These are phyloP conservation scores for Bromus sterilis DNA, from an alignment of 176 grass and related monocot genomes.

Conservation along the genomic window DNA sequence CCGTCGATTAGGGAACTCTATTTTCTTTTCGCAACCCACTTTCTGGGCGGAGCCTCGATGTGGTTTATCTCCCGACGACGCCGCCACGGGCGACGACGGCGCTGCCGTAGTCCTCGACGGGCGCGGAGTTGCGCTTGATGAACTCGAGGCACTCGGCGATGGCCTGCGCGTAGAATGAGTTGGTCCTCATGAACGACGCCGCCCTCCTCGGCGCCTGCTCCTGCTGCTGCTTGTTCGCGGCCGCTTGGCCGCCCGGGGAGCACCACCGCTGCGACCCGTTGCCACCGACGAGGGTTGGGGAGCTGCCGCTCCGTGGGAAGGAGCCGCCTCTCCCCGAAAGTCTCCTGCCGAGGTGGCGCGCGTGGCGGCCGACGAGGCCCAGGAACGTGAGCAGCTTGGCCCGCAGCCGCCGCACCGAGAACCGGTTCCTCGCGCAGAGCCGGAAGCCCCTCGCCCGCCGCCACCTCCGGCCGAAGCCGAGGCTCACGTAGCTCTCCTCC, in stretches of 20 bases:
- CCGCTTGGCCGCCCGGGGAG: not conserved
- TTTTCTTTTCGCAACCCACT: no score
- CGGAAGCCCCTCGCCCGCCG: constrained; percentile 45
- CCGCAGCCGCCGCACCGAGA: constrained; percentile 52
- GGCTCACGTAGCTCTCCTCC: constrained; percentile 29
- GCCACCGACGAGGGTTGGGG: constrained; percentile 17
- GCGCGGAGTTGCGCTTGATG: constrained; percentile 71
- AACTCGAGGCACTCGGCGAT: constrained; percentile 92
- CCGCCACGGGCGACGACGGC: not conserved
- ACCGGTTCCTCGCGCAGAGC: constrained; percentile 35
- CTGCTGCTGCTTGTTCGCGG: not conserved
- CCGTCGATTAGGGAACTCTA: no score
- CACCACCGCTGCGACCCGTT: not conserved
- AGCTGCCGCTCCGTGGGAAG: constrained; percentile 27
- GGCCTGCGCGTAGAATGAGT: constrained; percentile 80
- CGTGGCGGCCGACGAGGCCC: constrained; percentile 39
- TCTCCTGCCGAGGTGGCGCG: constrained; percentile 27
- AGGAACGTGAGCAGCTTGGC: constrained; percentile 36
- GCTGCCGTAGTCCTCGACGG: constrained; percentile 34
- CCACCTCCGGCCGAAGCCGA: constrained; percentile 1
- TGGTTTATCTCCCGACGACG: not conserved
- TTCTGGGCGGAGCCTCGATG: not conserved
- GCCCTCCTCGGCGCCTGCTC: constrained; percentile 7
- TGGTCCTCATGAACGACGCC: constrained; percentile 36
- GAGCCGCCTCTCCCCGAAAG: not conserved